A percentile compares a stretch with the other conserved stretches of the same genome.
These are phyloP conservation scores for Collariella sp. DNA, from an alignment of 495 filamentous ascomycete species.

Conservation along the genomic window DNA sequence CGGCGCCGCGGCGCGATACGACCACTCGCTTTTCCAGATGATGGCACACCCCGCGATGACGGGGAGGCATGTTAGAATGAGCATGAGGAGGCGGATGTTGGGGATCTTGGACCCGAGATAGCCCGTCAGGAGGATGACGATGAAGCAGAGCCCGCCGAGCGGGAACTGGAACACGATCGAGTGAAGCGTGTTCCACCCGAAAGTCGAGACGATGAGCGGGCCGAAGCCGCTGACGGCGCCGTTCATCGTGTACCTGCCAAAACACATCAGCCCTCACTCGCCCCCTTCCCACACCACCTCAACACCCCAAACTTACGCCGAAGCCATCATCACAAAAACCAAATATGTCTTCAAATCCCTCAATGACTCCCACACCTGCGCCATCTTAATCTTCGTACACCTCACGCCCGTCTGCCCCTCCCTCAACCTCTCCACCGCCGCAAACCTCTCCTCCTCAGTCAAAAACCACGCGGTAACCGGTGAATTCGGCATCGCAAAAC, in stretches of 20 bases:
- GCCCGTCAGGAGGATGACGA: conserved; percentile 57
- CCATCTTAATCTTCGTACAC: conserved; percentile 49
- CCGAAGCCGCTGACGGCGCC: conserved; percentile 71
- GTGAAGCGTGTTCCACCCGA: conserved; percentile 57
- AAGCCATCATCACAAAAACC: conserved; percentile 38
- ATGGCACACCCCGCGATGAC: conserved; percentile 65
- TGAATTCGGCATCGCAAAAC: conserved; percentile 62
- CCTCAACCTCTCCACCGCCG: conserved; percentile 60
- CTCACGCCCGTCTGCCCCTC: conserved; percentile 53
- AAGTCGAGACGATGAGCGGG: conserved; percentile 64
- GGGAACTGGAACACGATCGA: conserved; percentile 69
- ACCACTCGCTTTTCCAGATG: conserved; percentile 66
- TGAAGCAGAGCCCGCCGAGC: conserved; percentile 53
- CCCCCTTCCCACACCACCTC: not conserved
- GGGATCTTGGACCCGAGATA: conserved; percentile 49
- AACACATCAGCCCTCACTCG: not conserved
- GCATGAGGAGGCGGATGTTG: conserved; percentile 57
- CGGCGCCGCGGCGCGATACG: conserved; percentile 51
- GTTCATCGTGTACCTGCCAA: conserved; percentile 53
- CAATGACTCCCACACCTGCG: conserved; percentile 40
- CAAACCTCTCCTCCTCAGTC: conserved; percentile 54
- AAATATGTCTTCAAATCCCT: conserved; percentile 59
- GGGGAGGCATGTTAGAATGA: conserved; percentile 56
- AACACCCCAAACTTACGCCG: conserved; percentile 28
- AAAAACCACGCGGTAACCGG: conserved; percentile 66